Evolutionary conservation across 2,329 filamentous ascomycete species (phyloP), one percentile per base, ranked within the genome.

Genomic region (Cordyceps farinosa): DNA sequence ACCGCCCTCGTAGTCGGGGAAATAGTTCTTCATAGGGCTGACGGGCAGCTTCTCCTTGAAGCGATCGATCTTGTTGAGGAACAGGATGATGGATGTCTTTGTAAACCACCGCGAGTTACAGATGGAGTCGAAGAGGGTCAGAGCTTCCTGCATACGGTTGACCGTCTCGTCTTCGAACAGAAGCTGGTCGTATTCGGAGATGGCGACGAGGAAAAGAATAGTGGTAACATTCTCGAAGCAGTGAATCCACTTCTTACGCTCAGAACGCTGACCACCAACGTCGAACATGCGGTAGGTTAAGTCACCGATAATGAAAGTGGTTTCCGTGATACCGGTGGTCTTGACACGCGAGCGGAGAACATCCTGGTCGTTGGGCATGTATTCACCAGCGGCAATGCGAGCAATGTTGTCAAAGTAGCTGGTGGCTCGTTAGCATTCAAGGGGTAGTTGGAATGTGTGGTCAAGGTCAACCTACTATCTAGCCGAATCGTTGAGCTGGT

Each of bases 161-260:
- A 95, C 91, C 0, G 91, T 97, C 83, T 97, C 93, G 74, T 97
- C 93, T 76, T 97, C 93, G 76, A 97, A 97, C 52, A 97, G 85
- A 66, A 97, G 83, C 80, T 97, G 93, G 76, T 97, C 93, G 82
- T 97, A 97, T 78, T 97, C 93, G 69, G 92, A 97, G 70, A 97
- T 97, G 78, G 94, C 94, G 69, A 97, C 94, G 62, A 97, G 81
- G 87, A 97, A 97, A 45, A 97, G 89, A 70, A 97, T 96, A 10
- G 93, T 96, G 9, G 92, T 97, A 72, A 97, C 93, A 72, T 97
- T 97, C 82, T 97, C 93, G 78, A 97, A 97, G 81, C 93, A 97
- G 82, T 97, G 93, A 71, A 97, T 97, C 93, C 93, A 97, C 87
- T 97, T 97, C 90, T 97, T 97, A 75, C 93, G 89, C 80, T 97